phyloP scores from a whole-genome alignment of 1,284 basidiomycete species.

The Pholiota adiposa region DNA sequence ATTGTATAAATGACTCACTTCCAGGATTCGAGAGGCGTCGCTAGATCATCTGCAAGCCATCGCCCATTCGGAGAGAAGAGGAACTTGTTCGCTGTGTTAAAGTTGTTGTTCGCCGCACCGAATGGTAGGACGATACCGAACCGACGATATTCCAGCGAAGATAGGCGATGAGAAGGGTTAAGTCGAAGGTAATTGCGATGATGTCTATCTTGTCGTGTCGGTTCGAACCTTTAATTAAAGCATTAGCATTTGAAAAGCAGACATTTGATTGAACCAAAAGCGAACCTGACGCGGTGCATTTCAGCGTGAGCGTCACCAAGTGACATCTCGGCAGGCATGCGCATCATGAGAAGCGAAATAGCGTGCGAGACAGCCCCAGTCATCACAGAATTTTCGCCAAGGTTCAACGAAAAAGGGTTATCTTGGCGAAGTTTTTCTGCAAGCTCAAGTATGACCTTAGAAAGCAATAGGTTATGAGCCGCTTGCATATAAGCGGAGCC shows the following conservation, averaged over 20 bases:
- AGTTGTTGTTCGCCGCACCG: constrained; percentile 37
- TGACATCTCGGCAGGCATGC: too few relatives aligned
- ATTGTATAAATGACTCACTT: constrained; percentile 33
- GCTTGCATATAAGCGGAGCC: constrained; percentile 42
- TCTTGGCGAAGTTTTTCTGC: background rate
- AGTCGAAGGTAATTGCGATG: constrained; percentile 34
- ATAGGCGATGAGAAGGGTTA: constrained; percentile 42
- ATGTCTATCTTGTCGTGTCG: constrained; percentile 36
- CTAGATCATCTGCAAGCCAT: constrained; percentile 34
- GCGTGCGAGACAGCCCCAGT: too few relatives aligned
- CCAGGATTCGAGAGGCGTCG: constrained; percentile 43
- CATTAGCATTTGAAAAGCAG: background rate
- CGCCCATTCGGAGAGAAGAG: constrained; percentile 36
- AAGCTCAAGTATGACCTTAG: constrained; percentile 17
- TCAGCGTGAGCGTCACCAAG: background rate
- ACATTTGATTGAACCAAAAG: background rate
- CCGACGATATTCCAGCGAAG: constrained; percentile 40
- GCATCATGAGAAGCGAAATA: too few relatives aligned
- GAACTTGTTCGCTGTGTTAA: constrained; percentile 40
- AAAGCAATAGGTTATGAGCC: constrained; percentile 21
- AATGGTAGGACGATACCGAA: constrained; percentile 48
- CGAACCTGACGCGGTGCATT: background rate
- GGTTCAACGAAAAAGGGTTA: background rate
- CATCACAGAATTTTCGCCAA: background rate
- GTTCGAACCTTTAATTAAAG: constrained; percentile 7